A percentile compares a stretch with the other conserved stretches of the same genome.
phyloP scores from a whole-genome alignment of 2,329 filamentous ascomycete species.

The Phialophora expanda region DNA sequence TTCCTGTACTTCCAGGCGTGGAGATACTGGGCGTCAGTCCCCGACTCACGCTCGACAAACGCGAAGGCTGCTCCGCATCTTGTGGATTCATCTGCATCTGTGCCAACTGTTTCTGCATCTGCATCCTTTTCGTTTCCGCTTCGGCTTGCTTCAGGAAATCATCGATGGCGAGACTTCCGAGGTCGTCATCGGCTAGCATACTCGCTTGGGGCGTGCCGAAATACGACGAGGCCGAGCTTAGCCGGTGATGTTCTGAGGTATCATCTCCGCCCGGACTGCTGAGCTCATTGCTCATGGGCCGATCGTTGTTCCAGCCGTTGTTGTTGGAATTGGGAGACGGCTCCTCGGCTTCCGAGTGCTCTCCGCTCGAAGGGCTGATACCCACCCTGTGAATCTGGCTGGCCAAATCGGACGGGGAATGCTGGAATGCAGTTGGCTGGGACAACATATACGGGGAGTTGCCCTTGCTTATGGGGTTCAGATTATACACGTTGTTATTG shows the following conservation, averaged over 20 bases:
- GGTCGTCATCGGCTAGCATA: conserved; percentile 48
- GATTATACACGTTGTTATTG: conserved; percentile 7
- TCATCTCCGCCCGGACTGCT: conserved; percentile 48
- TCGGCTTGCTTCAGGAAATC: conserved; percentile 48
- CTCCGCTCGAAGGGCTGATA: conserved; percentile 55
- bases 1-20: conserved; percentile 29
- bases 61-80: conserved; percentile 24
- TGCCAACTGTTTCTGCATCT: conserved; percentile 34
- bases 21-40: conserved; percentile 36
- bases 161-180: conserved; percentile 52
- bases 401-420: conserved; percentile 25
- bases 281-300: conserved; percentile 29
- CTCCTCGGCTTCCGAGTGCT: conserved; percentile 56
- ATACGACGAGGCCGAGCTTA: conserved; percentile 52
- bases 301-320: conserved; percentile 23
- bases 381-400: conserved; percentile 39
- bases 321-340: conserved; percentile 39
- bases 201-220: conserved; percentile 50
- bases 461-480: conserved; percentile 20
- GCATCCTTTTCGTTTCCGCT: conserved; percentile 36
- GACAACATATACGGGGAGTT: conserved; percentile 43
- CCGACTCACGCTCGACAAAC: conserved; percentile 33
- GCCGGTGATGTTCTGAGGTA: conserved; percentile 49
- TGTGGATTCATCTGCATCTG: conserved; percentile 32
- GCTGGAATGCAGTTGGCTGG: conserved; percentile 25